Evolutionary conservation across 257 asterid genomes (phyloP).

Genomic region (Solanum neorickii): DNA sequence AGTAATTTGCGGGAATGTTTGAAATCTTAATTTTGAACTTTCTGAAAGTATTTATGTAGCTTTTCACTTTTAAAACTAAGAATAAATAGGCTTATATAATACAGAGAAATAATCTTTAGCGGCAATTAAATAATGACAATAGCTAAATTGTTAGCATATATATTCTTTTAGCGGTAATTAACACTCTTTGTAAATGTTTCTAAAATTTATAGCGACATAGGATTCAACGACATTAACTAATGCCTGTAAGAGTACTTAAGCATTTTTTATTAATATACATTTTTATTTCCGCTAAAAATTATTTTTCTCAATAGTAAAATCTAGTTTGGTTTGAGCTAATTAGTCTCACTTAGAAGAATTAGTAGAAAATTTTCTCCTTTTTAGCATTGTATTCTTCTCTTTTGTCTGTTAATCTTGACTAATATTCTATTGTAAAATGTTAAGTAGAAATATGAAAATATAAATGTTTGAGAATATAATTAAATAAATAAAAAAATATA

Average conservation of each 20-base stretch:
- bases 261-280: not conserved
- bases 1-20: not conserved
- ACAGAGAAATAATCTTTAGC: accelerated
- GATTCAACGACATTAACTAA: not conserved
- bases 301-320: too few species aligned
- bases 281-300: not conserved
- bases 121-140: too few species aligned
- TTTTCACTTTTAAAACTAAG: not conserved
- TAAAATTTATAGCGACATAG: too few species aligned
- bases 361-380: not conserved
- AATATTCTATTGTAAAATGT: not conserved
- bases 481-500: not conserved
- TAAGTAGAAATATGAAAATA: not conserved
- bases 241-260: not conserved
- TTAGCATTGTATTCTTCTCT: not conserved
- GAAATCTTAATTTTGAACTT: not conserved
- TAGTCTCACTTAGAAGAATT: not conserved
- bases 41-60: not conserved
- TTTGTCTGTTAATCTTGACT: not conserved
- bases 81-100: not conserved
- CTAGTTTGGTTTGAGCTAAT: not conserved
- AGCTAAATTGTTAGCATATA: too few species aligned
- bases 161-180: too few species aligned
- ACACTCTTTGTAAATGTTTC: too few species aligned
- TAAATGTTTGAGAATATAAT: not conserved